phyloP scores from a whole-genome alignment of 495 filamentous ascomycete genomes.

The Aspergillus indologenus region DNA sequence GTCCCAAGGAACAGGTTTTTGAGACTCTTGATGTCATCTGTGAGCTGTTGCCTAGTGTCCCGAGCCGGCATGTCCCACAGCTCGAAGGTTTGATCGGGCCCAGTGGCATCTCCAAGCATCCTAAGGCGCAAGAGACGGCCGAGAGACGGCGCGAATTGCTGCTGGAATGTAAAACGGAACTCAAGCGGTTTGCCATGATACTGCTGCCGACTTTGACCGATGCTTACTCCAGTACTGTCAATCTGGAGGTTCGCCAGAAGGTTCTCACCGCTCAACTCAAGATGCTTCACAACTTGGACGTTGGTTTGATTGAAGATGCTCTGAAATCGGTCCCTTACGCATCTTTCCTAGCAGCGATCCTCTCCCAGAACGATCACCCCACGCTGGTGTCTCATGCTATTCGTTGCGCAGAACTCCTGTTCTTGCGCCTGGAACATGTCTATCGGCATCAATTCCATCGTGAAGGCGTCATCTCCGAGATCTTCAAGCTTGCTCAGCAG shows the following conservation, averaged over 20 bases:
- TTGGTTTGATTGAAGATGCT: conserved; percentile 77
- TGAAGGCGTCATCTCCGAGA: conserved; percentile 93
- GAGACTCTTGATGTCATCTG: conserved; percentile 98
- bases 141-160: conserved; percentile 77
- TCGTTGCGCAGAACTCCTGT: conserved; percentile 81
- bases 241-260: conserved; percentile 95
- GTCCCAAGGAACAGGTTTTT: conserved; percentile 93
- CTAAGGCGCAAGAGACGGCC: conserved; percentile 58
- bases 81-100: conserved; percentile 53
- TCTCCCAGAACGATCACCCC: conserved; percentile 92
- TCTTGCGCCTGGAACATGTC: conserved; percentile 76
- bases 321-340: conserved; percentile 91
- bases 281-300: conserved; percentile 95
- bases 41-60: conserved; percentile 73
- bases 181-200: conserved; percentile 89
- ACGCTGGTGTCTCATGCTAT: conserved; percentile 82
- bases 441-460: conserved; percentile 97
- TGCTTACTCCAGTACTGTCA: conserved; percentile 97
- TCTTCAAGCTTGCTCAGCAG: conserved; percentile 67
- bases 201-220: conserved; percentile 96
- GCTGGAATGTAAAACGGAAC: conserved; percentile 74
- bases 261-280: conserved; percentile 93
- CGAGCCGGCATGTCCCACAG: conserved; percentile 37
- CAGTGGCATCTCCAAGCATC: conserved; percentile 37
- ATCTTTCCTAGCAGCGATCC: conserved; percentile 93